These are phyloP conservation scores for Gossypium trilobum DNA, from an alignment of 441 rosid genomes.

Conservation along the genomic window DNA sequence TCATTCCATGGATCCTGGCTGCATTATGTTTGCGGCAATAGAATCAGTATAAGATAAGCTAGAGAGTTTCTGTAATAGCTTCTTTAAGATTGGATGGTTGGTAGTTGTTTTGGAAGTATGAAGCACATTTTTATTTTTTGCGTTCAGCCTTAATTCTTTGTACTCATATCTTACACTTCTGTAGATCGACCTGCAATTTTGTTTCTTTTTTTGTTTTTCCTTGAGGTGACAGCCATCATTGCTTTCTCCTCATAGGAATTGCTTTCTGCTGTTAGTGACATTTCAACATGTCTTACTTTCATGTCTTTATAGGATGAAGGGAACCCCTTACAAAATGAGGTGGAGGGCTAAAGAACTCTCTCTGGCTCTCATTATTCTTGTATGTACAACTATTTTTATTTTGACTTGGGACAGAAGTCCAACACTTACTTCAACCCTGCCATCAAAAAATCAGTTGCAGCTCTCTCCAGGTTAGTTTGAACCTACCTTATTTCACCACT, in stretches of 20 bases:
- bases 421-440: constrained; percentile 35
- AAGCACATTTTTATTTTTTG: background rate
- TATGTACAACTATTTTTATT: constrained; percentile 48
- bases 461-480: constrained; percentile 44
- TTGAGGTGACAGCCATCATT: background rate
- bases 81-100: background rate
- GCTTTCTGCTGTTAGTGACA: background rate
- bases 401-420: constrained; percentile 62
- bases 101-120: background rate
- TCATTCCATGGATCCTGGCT: background rate
- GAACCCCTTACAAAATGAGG: constrained; percentile 37
- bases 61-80: background rate
- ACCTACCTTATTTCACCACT: background rate
- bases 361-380: constrained; percentile 52
- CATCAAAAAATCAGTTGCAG: constrained; percentile 41
- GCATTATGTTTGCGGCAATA: background rate
- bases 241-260: background rate
- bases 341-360: constrained; percentile 48
- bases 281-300: background rate
- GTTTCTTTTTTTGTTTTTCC: background rate
- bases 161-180: background rate
- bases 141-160: background rate
- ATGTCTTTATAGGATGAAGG: constrained; percentile 51
- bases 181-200: background rate
- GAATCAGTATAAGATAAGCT: background rate